These are phyloP conservation scores for Chrysoporthe deuterocubensis DNA, from an alignment of 2,329 filamentous ascomycete species.

Conservation along the genomic window DNA sequence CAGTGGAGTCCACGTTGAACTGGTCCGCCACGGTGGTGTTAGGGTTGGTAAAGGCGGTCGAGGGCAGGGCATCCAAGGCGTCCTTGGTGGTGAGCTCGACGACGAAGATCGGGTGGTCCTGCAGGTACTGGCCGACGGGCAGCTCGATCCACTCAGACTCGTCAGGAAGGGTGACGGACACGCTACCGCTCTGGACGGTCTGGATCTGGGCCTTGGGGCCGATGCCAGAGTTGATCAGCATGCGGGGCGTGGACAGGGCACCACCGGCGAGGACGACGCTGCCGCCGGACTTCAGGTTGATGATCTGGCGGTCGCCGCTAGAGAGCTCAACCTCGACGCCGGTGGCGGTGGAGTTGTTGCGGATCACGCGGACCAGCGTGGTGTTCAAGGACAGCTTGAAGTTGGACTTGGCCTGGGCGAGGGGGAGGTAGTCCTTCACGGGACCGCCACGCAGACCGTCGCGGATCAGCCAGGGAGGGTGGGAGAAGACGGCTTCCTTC, in stretches of 20 bases:
- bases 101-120: conserved; percentile 34
- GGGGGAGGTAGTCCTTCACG: conserved; percentile 34
- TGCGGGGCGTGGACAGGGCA: conserved; percentile 32
- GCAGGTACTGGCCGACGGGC: conserved; percentile 32
- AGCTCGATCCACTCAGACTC: conserved; percentile 35
- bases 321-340: conserved; percentile 33
- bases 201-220: conserved; percentile 30
- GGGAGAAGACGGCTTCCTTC: conserved; percentile 30
- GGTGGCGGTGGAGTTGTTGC: conserved; percentile 31
- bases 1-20: conserved; percentile 40
- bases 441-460: conserved; percentile 32
- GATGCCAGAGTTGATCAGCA: conserved; percentile 31
- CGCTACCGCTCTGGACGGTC: conserved; percentile 28
- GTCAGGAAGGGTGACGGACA: conserved; percentile 31
- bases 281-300: conserved; percentile 32
- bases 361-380: conserved; percentile 34
- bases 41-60: conserved; percentile 36
- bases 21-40: conserved; percentile 38
- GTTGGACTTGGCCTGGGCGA: conserved; percentile 32
- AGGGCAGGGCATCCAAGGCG: conserved; percentile 16
- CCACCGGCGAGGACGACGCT: conserved; percentile 34
- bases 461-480: conserved; percentile 31
- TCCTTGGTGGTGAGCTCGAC: conserved; percentile 38
- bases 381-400: conserved; percentile 35
- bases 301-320: conserved; percentile 32